Evolutionary conservation across 164 flowering plant species (phyloP).

Genomic region (Kingdonia uniflora): DNA sequence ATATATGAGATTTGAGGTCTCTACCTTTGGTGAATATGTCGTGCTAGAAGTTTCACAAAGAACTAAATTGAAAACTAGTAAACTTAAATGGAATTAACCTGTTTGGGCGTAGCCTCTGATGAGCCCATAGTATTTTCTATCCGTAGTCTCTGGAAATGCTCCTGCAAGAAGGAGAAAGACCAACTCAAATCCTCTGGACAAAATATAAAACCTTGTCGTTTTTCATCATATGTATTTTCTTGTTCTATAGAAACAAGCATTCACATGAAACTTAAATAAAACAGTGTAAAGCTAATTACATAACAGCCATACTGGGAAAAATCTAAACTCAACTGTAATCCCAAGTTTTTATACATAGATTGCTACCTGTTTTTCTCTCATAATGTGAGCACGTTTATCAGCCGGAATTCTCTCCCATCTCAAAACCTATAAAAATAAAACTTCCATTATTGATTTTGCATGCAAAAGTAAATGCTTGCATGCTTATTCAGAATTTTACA

Average conservation of each 20-base stretch:
- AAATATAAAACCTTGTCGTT: too few relatives aligned
- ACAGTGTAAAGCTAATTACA: too few relatives aligned
- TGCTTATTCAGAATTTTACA: neutral
- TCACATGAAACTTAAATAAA: too few relatives aligned
- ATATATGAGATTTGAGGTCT: too few relatives aligned
- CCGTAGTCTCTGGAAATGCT: slow-evolving; percentile 76
- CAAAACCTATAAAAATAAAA: slow-evolving; percentile 39
- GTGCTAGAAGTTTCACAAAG: too few relatives aligned
- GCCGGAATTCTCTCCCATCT: slow-evolving; percentile 83
- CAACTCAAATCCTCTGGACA: too few relatives aligned
- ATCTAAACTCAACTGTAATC: neutral
- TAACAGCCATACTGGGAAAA: too few relatives aligned
- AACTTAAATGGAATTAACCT: slow-evolving; percentile 32
- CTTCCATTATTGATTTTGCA: neutral
- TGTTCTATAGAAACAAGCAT: too few relatives aligned
- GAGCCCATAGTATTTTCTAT: slow-evolving; percentile 88
- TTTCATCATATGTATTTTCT: too few relatives aligned
- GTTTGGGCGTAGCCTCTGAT: slow-evolving; percentile 74
- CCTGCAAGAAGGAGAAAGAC: slow-evolving; percentile 29
- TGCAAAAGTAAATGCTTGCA: neutral
- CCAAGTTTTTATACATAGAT: neutral
- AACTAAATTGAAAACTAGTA: neutral
- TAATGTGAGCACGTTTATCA: slow-evolving; percentile 71
- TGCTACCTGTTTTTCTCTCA: slow-evolving; percentile 71
- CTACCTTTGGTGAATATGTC: too few relatives aligned